Conservation (phyloP, 352 stramenopile species). For the Phytophthora palmivora region DNA sequence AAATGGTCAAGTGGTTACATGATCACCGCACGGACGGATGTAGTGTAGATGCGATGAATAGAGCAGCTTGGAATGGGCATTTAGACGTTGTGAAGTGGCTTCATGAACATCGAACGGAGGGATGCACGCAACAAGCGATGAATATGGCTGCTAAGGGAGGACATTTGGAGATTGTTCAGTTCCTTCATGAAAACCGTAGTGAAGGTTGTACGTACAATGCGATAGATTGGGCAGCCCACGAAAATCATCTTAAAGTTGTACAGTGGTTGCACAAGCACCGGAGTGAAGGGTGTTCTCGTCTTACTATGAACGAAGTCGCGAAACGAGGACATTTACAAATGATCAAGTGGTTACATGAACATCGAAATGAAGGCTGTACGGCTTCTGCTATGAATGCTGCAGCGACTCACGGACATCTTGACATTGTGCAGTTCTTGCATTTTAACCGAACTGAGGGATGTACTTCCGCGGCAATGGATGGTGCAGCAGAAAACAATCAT, state of each 20-base stretch:
- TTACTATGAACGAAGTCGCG: conserved; percentile 41
- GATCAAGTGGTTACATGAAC: conserved; percentile 34
- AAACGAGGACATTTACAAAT: conserved; percentile 39
- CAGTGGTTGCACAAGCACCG: conserved; percentile 38
- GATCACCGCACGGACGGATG: conserved; percentile 34
- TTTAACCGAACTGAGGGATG: conserved; percentile 38
- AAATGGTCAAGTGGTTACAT: conserved; percentile 41
- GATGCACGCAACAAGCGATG: conserved; percentile 42
- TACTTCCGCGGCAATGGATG: conserved; percentile 42
- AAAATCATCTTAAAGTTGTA: conserved; percentile 36
- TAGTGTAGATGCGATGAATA: conserved; percentile 40
- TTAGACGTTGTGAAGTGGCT: conserved; percentile 37
- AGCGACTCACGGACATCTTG: conserved; percentile 35
- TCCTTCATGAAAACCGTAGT: conserved; percentile 33
- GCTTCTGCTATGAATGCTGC: conserved; percentile 37
- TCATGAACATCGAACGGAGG: conserved; percentile 30
- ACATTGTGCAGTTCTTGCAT: conserved; percentile 46
- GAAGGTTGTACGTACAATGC: conserved; percentile 46
- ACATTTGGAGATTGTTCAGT: conserved; percentile 40
- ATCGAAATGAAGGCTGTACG: conserved; percentile 38
- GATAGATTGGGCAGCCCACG: conserved; percentile 41
- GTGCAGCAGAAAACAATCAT: conserved; percentile 41
- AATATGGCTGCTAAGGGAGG: conserved; percentile 39
- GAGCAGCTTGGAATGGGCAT: conserved; percentile 39
- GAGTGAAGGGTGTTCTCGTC: conserved; percentile 39